Percentiles rank a stretch among this genome's conserved stretches.
phyloP scores from a whole-genome alignment of 2,329 filamentous ascomycete species.

The Alternaria brassicae region DNA sequence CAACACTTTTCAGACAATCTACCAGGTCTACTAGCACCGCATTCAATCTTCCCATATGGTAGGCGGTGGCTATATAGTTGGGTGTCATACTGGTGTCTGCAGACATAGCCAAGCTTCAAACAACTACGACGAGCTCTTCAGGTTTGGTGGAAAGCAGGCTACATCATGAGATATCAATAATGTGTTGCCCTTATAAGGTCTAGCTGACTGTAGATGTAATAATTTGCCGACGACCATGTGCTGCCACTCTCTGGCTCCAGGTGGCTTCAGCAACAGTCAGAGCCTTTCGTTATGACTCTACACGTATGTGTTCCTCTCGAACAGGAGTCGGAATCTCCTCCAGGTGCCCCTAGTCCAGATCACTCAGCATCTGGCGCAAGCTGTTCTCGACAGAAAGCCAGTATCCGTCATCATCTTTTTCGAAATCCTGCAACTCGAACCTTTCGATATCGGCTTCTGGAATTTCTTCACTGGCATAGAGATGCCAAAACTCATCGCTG shows the following conservation, averaged over 20 bases:
- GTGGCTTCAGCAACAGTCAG: not conserved
- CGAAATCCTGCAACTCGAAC: not conserved
- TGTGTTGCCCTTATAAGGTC: not conserved
- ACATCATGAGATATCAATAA: no score
- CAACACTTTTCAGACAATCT: not conserved
- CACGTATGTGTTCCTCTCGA: not conserved
- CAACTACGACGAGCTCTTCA: not conserved
- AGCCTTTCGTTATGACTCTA: not conserved
- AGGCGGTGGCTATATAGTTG: not conserved
- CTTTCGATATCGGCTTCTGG: not conserved
- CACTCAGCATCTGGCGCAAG: not conserved
- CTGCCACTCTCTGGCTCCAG: not conserved
- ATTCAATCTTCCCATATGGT: not conserved
- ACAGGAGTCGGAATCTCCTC: not conserved
- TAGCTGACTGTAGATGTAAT: not conserved
- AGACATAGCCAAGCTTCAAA: not conserved
- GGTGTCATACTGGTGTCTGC: not conserved
- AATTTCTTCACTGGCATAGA: not conserved
- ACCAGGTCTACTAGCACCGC: not conserved
- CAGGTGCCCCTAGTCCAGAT: not conserved
- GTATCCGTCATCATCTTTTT: not conserved
- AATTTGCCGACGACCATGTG: not conserved
- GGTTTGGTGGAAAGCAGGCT: not conserved
- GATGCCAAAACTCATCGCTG: not conserved
- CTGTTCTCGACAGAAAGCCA: not conserved